phyloP scores from a whole-genome alignment of 768 basidiomycete genomes.

The Collybiopsis luxurians region DNA sequence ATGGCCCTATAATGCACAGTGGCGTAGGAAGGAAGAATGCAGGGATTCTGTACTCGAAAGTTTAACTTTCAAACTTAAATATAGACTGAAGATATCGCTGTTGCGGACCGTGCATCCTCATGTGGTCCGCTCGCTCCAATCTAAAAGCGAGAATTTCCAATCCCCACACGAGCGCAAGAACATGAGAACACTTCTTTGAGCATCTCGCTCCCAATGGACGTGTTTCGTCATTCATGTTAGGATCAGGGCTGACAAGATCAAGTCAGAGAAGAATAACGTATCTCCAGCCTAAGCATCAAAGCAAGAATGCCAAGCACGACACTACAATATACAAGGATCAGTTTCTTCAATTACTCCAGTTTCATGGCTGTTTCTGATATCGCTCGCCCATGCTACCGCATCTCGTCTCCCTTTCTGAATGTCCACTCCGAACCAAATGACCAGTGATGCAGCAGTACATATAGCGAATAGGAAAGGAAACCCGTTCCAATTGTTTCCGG shows the following conservation, averaged over 20 bases:
- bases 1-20: no score
- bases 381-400: constrained; percentile 56
- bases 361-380: constrained; percentile 12
- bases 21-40: no score
- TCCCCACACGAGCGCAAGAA: no score
- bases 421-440: constrained; percentile 78
- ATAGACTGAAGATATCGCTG: not conserved
- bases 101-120: not conserved
- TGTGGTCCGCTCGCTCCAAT: not conserved
- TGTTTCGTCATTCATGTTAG: constrained; percentile 72
- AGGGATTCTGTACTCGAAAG: no score
- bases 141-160: not conserved
- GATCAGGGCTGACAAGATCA: constrained; percentile 94
- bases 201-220: constrained; percentile 79
- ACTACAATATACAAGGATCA: constrained; percentile 86
- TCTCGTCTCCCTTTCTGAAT: constrained; percentile 59
- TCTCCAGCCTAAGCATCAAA: no score
- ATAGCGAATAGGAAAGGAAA: constrained; percentile 83
- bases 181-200: constrained; percentile 81
- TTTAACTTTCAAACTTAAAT: not conserved
- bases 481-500: constrained; percentile 77
- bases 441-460: constrained; percentile 59
- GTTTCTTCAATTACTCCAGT: constrained; percentile 27
- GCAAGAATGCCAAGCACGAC: no score
- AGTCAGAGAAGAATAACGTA: no score